Base-by-base conservation (phyloP, 2,329 filamentous ascomycete genomes). In the Fusarium continuum region DNA sequence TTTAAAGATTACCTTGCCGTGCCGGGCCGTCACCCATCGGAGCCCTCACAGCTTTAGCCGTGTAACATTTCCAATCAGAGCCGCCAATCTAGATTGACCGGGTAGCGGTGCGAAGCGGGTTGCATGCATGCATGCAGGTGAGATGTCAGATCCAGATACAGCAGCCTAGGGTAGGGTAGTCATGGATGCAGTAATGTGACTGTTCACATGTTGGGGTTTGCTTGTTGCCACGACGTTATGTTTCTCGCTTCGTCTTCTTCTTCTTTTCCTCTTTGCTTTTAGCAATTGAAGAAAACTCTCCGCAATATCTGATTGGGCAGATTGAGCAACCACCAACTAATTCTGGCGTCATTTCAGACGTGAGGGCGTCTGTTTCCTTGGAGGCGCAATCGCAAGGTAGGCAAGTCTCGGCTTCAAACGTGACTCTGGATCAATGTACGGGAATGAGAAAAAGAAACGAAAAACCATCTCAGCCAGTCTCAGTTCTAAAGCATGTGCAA, bases 391-490 rank as follows among this genome's bases (percentile, higher is more conserved):
- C 17, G 22, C 23, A 11, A 36, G 25, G 36, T 32, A 62, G 43
- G 61, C 61, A 62, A 65, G 62, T 65, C 61, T 65, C 61, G 57
- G 47, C 29, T 48, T n/a, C 7, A 23, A 64, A 55, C 58, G 57
- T 49, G 52, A 50, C 31, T 23, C 45, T 63, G 54, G 23, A 52
- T 48, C 46, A 49, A 55, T 36, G 16, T 5, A 17, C 8, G 40
- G n/a, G n/a, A n/a, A n/a, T n/a, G n/a, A n/a, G n/a, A n/a, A n/a
- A n/a, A n/a, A n/a, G n/a, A n/a, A n/a, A 48, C 36, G 35, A 22
- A 16, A 14, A 55, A 32, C 2, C 5, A 17, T 34, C 28, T 41
- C 41, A 39, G 28, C 14, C 20, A 28, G 38, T 57, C 45, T 56
- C 57, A 51, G 31, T 25, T 38, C 16, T 51, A 17, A 45, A 6